Percentiles rank a stretch among this genome's conserved stretches.
phyloP scores from a whole-genome alignment of 1,284 basidiomycete genomes.

The Leccinum griseonigrum region DNA sequence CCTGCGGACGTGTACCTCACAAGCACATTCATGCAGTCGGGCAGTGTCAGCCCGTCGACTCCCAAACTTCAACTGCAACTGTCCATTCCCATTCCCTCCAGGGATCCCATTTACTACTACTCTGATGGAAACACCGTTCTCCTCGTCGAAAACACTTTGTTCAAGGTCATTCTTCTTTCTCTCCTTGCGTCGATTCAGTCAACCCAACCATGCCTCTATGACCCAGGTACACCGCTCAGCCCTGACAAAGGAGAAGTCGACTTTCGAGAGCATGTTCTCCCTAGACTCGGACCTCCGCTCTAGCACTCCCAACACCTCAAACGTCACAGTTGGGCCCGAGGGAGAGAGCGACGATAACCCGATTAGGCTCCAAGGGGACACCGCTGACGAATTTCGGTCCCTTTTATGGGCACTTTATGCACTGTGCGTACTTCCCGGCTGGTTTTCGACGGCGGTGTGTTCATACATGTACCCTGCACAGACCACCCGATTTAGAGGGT shows the following conservation, averaged over 20 bases:
- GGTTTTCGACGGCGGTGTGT: neutral
- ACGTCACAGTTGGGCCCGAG: conserved; percentile 35
- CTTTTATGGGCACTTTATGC: conserved; percentile 50
- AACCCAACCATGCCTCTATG: conserved; percentile 3
- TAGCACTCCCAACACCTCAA: conserved; percentile 18
- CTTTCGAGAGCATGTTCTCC: conserved; percentile 53
- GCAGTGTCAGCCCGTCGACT: conserved; percentile 30
- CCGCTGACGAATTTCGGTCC: conserved; percentile 44
- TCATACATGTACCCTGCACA: conserved; percentile 19
- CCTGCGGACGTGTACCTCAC: conserved; percentile 33
- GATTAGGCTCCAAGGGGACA: conserved; percentile 47
- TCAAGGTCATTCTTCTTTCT: conserved; percentile 38
- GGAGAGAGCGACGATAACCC: conserved; percentile 48
- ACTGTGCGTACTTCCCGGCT: conserved; percentile 37
- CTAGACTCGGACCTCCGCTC: conserved; percentile 37
- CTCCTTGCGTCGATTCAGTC: conserved; percentile 3
- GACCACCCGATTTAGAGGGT: conserved; percentile 47
- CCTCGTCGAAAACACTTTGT: conserved; percentile 45
- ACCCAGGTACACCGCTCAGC: conserved; percentile 49
- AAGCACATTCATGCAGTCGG: conserved; percentile 34
- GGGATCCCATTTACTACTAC: conserved; percentile 33
- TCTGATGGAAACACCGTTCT: conserved; percentile 47
- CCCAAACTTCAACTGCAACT: conserved; percentile 34
- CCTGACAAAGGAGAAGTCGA: conserved; percentile 48
- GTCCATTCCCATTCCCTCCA: conserved; percentile 33